These are phyloP conservation scores for Xylaria sp. DNA, from an alignment of 2,329 filamentous ascomycete genomes.

Conservation along the genomic window DNA sequence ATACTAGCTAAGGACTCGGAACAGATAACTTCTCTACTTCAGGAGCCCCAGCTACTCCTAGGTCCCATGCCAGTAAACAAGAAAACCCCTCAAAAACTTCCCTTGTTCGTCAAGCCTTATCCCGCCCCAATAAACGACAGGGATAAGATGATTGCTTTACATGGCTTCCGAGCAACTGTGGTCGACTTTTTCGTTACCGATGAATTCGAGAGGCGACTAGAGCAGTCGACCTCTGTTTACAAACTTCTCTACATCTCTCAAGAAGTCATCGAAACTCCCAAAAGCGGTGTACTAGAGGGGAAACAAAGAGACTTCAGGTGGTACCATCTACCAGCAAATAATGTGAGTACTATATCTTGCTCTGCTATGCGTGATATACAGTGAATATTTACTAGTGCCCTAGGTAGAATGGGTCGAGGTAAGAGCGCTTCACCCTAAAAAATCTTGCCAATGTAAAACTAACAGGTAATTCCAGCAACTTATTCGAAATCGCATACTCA, in stretches of 20 bases:
- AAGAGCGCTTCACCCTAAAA: not conserved
- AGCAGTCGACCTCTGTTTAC: not conserved
- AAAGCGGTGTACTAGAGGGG: not conserved
- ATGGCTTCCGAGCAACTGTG: not conserved
- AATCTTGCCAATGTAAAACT: not conserved
- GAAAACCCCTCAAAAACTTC: not conserved
- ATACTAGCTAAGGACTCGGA: too few relatives aligned
- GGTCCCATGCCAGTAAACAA: too few relatives aligned
- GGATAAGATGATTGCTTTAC: not conserved
- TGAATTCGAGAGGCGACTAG: not conserved
- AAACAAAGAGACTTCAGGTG: not conserved
- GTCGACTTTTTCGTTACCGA: not conserved
- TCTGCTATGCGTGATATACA: not conserved
- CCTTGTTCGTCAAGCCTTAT: not conserved
- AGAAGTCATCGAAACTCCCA: not conserved
- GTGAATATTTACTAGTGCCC: not conserved
- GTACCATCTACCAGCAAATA: not conserved
- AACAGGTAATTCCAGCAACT: not conserved
- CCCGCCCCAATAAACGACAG: not conserved
- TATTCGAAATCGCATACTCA: not conserved
- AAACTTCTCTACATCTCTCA: not conserved
- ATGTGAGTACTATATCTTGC: not conserved
- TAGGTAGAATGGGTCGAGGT: not conserved
- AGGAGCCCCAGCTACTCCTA: too few relatives aligned
- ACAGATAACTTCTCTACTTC: too few relatives aligned